These are phyloP conservation scores for Candida alai DNA, from an alignment of 805 yeast genomes.

Conservation along the genomic window DNA sequence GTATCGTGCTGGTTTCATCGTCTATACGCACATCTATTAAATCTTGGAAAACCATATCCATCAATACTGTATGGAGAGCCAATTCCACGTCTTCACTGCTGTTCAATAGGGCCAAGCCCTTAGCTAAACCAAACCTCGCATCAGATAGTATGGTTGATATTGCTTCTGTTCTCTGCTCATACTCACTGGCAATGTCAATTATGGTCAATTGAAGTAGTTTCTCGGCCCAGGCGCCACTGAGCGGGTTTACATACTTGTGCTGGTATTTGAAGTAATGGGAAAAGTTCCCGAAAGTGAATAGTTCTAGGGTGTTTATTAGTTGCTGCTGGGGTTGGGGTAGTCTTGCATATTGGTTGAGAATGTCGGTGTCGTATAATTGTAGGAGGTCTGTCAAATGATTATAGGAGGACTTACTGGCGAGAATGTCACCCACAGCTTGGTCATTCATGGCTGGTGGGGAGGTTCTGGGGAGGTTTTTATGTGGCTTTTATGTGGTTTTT, in stretches of 20 bases:
- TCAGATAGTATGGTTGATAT: slow-evolving; percentile 14
- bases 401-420: slow-evolving; percentile 4
- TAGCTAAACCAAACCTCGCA: slow-evolving; percentile 12
- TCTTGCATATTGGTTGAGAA: not conserved
- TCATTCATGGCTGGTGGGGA: slow-evolving; percentile 3
- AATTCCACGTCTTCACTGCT: slow-evolving; percentile 1
- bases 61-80: slow-evolving; percentile 18
- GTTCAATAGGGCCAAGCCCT: slow-evolving; percentile 4
- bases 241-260: slow-evolving; percentile 14
- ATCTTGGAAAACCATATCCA: slow-evolving; percentile 23
- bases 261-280: slow-evolving; percentile 20
- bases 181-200: slow-evolving; percentile 19
- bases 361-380: not conserved
- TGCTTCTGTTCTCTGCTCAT: slow-evolving; percentile 7
- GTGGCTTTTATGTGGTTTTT: too few species aligned
- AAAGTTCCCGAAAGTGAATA: slow-evolving; percentile 36
- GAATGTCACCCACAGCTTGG: slow-evolving; percentile 1
- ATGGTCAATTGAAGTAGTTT: slow-evolving; percentile 29
- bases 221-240: slow-evolving; percentile 8
- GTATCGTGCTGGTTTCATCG: slow-evolving; percentile 10
- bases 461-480: too few species aligned
- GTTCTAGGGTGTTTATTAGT: slow-evolving; percentile 27
- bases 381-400: slow-evolving; percentile 8
- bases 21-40: slow-evolving; percentile 26
- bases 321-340: not conserved